Conservation (phyloP, 495 filamentous ascomycete species). For the Trichoderma orchidacearum region DNA sequence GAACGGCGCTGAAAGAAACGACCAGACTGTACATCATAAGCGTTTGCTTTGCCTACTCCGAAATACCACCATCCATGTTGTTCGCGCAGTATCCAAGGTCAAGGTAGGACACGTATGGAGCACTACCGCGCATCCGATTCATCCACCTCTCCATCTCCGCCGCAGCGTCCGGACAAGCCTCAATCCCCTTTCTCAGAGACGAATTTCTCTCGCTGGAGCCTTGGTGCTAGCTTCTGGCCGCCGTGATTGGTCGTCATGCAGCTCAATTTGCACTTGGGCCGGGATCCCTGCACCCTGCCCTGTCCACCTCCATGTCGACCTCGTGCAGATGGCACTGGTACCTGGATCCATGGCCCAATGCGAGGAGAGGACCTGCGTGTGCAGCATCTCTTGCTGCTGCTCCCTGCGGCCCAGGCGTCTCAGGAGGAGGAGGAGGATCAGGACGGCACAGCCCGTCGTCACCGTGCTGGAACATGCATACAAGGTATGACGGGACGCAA, state of each 20-base stretch:
- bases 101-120: no score
- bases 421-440: neutral
- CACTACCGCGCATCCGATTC: no score
- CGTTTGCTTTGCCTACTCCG: no score
- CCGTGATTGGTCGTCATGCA: neutral
- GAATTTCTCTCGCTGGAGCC: neutral
- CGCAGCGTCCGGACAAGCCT: neutral
- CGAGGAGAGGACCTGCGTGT: no score
- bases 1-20: neutral
- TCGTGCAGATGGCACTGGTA: neutral
- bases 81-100: no score
- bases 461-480: neutral
- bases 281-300: neutral
- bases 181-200: neutral
- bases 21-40: no score
- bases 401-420: neutral
- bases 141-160: neutral
- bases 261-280: neutral
- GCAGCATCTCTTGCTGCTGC: no score
- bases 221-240: neutral
- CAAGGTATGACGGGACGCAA: neutral
- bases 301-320: neutral
- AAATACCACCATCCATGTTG: no score
- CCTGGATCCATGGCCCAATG: no score
- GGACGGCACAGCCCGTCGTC: neutral